Conservation (phyloP, 2,329 filamentous ascomycete genomes). For the Botrytis fragariae region DNA sequence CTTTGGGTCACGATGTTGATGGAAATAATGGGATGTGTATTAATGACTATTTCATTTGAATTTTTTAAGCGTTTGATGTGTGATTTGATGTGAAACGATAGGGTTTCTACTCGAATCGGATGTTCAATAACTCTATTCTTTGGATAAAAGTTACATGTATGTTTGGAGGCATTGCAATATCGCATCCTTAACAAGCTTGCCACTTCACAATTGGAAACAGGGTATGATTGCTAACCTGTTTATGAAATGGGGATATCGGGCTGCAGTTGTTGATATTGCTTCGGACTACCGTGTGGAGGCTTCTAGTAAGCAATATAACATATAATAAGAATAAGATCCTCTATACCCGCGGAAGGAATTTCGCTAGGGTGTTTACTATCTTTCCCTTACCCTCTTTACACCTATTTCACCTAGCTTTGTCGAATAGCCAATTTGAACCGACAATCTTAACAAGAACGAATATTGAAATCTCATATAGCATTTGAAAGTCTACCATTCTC, state of each 20-base stretch:
- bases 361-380: too few relatives aligned
- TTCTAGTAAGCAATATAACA: not conserved
- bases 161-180: not conserved
- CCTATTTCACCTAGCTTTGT: not conserved
- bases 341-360: not conserved
- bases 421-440: not conserved
- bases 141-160: not conserved
- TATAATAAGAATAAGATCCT: not conserved
- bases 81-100: not conserved
- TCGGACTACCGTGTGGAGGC: not conserved
- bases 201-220: not conserved
- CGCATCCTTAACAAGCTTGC: not conserved
- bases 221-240: not conserved
- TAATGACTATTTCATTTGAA: not conserved
- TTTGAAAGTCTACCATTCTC: not conserved
- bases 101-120: not conserved
- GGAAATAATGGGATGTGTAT: constrained; percentile 11
- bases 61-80: not conserved
- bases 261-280: not conserved
- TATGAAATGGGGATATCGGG: not conserved
- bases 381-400: not conserved
- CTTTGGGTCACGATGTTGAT: constrained; percentile 1
- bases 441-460: not conserved
- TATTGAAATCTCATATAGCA: not conserved
- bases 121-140: not conserved